Conservation (phyloP, 768 basidiomycete species). For the Naematelia aurantialba region DNA sequence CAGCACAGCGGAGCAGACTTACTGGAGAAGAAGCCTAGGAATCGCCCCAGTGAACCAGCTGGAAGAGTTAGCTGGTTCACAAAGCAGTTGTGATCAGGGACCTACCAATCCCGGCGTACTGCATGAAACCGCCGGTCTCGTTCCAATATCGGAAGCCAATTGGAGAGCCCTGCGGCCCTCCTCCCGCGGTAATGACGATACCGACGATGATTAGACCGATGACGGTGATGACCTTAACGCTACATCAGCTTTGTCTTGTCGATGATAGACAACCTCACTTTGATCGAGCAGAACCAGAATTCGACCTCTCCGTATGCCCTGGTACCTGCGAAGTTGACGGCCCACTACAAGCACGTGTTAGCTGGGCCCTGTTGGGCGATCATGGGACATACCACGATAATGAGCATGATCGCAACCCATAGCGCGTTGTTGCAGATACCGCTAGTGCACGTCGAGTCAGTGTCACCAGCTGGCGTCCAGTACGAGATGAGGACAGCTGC, state of each 20-base stretch:
- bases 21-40: constrained; percentile 59
- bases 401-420: constrained; percentile 5
- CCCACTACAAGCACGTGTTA: constrained; percentile 2
- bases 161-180: background rate
- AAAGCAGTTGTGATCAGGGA: constrained; percentile 55
- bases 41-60: constrained; percentile 44
- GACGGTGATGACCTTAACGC: constrained; percentile 11
- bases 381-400: constrained; percentile 1
- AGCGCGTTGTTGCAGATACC: constrained; percentile 10
- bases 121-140: constrained; percentile 75
- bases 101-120: constrained; percentile 59
- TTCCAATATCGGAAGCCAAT: constrained; percentile 31
- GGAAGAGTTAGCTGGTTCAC: background rate
- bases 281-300: constrained; percentile 55
- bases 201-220: constrained; percentile 33
- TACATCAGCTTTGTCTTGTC: background rate
- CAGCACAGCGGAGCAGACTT: background rate
- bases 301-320: constrained; percentile 68
- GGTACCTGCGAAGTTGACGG: constrained; percentile 57
- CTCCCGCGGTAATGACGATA: constrained; percentile 1
- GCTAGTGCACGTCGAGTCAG: constrained; percentile 1
- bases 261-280: too few relatives aligned
- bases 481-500: background rate
- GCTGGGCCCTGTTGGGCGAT: background rate
- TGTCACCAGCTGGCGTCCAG: constrained; percentile 6